phyloP scores from a whole-genome alignment of 2,329 filamentous ascomycete species.

The Dendryphion nanum region DNA sequence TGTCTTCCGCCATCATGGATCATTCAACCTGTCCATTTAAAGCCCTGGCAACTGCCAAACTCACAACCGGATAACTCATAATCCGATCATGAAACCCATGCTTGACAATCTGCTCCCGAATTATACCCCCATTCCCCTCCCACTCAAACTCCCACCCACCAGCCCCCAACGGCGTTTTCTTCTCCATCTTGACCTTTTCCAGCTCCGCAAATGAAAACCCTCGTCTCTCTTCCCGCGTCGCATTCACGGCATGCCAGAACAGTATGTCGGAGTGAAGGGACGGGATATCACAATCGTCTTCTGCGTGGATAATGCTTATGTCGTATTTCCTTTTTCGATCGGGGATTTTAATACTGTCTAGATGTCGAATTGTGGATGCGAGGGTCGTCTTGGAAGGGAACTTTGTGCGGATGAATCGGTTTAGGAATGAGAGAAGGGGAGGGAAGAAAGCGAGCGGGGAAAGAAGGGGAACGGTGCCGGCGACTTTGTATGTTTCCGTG shows the following conservation, averaged over 20 bases:
- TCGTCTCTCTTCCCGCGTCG: slow-evolving; percentile 28
- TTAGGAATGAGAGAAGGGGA: slow-evolving; percentile 40
- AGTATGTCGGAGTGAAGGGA: slow-evolving; percentile 51
- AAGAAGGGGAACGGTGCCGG: slow-evolving; percentile 55
- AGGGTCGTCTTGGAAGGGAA: slow-evolving; percentile 54
- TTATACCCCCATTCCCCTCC: slow-evolving; percentile 46
- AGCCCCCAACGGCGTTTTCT: slow-evolving; percentile 44
- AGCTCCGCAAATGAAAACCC: slow-evolving; percentile 47
- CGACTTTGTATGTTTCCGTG: slow-evolving; percentile 58
- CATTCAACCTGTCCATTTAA: slow-evolving; percentile 38
- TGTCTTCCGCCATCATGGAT: too few species aligned
- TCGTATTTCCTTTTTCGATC: slow-evolving; percentile 42
- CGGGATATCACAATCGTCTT: slow-evolving; percentile 55
- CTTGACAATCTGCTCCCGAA: slow-evolving; percentile 57
- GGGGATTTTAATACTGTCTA: slow-evolving; percentile 22
- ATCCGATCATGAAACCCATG: slow-evolving; percentile 58
- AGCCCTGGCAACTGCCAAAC: slow-evolving; percentile 50
- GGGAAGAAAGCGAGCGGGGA: slow-evolving; percentile 53
- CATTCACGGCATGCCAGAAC: slow-evolving; percentile 58
- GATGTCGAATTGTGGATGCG: slow-evolving; percentile 42
- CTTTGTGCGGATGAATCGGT: slow-evolving; percentile 48
- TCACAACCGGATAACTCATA: slow-evolving; percentile 58
- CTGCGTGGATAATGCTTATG: slow-evolving; percentile 51
- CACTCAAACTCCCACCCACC: slow-evolving; percentile 54
- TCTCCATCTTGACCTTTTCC: slow-evolving; percentile 43